Conservation (phyloP, 352 stramenopile genomes). For the Phytopythium boreale region DNA sequence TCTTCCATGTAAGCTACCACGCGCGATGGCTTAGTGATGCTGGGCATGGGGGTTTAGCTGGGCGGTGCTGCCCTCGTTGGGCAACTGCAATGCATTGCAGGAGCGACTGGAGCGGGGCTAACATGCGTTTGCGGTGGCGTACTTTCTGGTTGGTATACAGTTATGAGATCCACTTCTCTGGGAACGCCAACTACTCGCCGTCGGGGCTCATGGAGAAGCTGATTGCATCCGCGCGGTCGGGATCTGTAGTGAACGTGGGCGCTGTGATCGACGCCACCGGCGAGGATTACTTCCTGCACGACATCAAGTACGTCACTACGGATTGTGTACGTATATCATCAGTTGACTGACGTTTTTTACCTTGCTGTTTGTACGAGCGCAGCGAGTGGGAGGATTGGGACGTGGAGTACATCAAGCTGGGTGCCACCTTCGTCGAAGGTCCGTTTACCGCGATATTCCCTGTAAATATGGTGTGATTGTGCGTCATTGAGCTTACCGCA, state of each 20-base stretch:
- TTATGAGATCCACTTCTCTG: slow-evolving; percentile 81
- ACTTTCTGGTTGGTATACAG: slow-evolving; percentile 16
- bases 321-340: neutral
- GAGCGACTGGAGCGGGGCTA: neutral
- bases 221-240: slow-evolving; percentile 54
- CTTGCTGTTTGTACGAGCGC: neutral
- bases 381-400: slow-evolving; percentile 90
- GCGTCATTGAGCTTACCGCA: neutral
- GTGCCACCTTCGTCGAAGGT: slow-evolving; percentile 37
- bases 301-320: slow-evolving; percentile 52
- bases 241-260: slow-evolving; percentile 64
- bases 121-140: neutral
- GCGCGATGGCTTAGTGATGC: neutral
- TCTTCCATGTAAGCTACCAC: slow-evolving; percentile 59
- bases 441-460: neutral
- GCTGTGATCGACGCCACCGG: slow-evolving; percentile 79
- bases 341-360: neutral
- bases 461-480: neutral
- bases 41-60: neutral
- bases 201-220: slow-evolving; percentile 83
- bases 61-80: neutral
- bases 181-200: slow-evolving; percentile 55
- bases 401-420: slow-evolving; percentile 78
- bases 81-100: neutral
- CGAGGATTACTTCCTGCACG: slow-evolving; percentile 67